Base-by-base conservation (phyloP, 2,329 filamentous ascomycete genomes). In the Triangularia setosa region DNA sequence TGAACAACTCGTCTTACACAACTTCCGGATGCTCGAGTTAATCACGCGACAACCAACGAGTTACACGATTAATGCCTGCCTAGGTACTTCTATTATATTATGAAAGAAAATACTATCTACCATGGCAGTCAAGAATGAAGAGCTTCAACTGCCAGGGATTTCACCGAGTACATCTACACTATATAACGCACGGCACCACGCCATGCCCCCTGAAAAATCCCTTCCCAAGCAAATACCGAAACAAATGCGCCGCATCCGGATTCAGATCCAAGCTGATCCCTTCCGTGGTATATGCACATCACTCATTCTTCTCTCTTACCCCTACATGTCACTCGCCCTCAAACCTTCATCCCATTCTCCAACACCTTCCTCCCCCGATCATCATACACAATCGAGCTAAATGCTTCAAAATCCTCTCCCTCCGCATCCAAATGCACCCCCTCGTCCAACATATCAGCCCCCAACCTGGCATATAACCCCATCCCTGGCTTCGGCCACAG, bases 341-440 rank as follows among this genome's bases (percentile, higher is more conserved):
- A 71, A n/a, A 74, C 69, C 68, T 66, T 69, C 58, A 74, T 71
- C 14, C 73, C 73, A 40, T 74, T 74, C 69, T 74, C 73, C 66
- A 70, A 64, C 21, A 74, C 59, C 64, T 74, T 74, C 63, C 69
- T 69, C 6, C 73, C 72, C 58, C 66, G 67, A 28, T 72, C 72
- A 56, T 74, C 71, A 57, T 70, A 75, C 12, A 73, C 54, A 48
- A 74, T 72, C 5, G 69, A 68, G 28, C 72, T 74, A 48, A 75
- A 73, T 12, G 73, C 69, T 63, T 73, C 72, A 56, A 69, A 72
- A 28, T 75, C 73, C 18, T 69, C 69, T 54, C 66, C 72, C 48
- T 73, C 73, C 53, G 67, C 72, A 61, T 73, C 56, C 40, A 48
- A 48, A 48, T 21, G 40, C n/a, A 68, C 64, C 56, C 66, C 63